Percentiles rank a stretch among this genome's conserved stretches.
Conservation (phyloP, 2,329 filamentous ascomycete species). For the Lanzia echinophila region DNA sequence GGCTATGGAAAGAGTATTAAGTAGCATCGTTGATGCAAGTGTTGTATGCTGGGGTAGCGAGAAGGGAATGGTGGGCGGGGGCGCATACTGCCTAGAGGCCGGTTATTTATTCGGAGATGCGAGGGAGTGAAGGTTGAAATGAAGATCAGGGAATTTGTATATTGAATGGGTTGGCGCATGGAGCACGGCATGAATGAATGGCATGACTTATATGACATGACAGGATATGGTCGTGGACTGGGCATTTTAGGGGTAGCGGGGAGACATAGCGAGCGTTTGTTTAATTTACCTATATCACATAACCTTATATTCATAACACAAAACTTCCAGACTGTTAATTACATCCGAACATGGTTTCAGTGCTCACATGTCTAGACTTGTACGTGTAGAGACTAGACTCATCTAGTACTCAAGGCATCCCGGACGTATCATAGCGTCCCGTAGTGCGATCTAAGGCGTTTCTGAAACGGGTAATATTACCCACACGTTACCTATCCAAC, state of each 20-base stretch:
- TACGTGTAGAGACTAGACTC: neutral
- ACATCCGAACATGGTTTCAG: neutral
- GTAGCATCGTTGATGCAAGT: constrained; percentile 79
- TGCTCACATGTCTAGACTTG: neutral
- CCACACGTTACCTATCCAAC: neutral
- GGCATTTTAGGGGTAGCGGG: neutral
- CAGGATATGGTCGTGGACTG: neutral
- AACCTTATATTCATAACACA: neutral
- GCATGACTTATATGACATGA: neutral
- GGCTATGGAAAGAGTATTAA: constrained; percentile 81
- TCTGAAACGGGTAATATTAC: neutral
- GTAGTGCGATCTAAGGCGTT: neutral
- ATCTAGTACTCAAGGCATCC: neutral
- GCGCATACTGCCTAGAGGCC: constrained; percentile 85
- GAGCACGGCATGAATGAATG: neutral
- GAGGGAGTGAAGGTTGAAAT: constrained; percentile 42
- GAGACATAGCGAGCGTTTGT: neutral
- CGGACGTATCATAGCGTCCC: neutral
- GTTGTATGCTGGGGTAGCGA: constrained; percentile 95
- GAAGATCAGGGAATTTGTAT: constrained; percentile 12
- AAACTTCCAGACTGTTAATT: too few species aligned
- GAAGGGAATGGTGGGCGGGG: constrained; percentile 59
- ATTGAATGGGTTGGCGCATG: neutral
- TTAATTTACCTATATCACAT: neutral
- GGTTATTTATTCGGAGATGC: constrained; percentile 76